Percentiles rank a stretch among this genome's conserved stretches.
Evolutionary conservation across 1,284 basidiomycete genomes (phyloP).

Genomic region (Hemileia vastatrix): DNA sequence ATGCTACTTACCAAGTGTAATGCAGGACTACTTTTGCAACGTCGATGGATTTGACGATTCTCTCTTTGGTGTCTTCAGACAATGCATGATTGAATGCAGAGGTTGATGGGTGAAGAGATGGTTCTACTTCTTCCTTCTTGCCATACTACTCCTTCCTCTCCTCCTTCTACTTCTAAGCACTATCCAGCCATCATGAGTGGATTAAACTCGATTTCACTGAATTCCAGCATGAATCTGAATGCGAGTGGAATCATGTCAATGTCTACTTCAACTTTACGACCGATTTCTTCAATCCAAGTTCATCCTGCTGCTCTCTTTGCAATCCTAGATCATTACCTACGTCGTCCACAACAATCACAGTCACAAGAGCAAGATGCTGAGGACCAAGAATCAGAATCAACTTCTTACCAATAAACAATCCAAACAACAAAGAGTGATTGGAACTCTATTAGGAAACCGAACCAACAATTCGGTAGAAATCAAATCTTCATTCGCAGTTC

Average conservation of each 20-base stretch:
- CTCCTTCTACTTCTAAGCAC: slow-evolving; percentile 29
- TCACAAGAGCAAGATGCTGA: slow-evolving; percentile 1
- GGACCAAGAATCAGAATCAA: slow-evolving; percentile 1
- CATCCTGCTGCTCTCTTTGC: slow-evolving; percentile 89
- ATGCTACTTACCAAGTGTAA: too few species aligned
- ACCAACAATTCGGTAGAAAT: slow-evolving; percentile 60
- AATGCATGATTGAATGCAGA: too few species aligned
- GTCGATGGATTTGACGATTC: too few species aligned
- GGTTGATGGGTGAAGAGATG: too few species aligned
- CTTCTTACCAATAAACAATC: background rate
- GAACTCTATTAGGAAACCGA: slow-evolving; percentile 81
- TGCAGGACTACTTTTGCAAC: too few species aligned
- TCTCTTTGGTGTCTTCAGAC: too few species aligned
- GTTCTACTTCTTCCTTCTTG: too few species aligned
- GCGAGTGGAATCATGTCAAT: background rate
- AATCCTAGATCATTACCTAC: slow-evolving; percentile 92
- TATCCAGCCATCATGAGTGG: slow-evolving; percentile 4
- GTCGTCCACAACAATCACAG: slow-evolving; percentile 72
- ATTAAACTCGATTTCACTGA: background rate
- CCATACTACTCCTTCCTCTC: too few species aligned
- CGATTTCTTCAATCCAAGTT: slow-evolving; percentile 54
- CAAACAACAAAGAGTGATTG: slow-evolving; percentile 80
- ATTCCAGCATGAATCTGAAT: background rate
- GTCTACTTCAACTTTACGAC: too few species aligned
- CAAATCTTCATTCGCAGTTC: slow-evolving; percentile 72